phyloP scores from a whole-genome alignment of 1,284 basidiomycete species.

The Heterobasidion parviporum region DNA sequence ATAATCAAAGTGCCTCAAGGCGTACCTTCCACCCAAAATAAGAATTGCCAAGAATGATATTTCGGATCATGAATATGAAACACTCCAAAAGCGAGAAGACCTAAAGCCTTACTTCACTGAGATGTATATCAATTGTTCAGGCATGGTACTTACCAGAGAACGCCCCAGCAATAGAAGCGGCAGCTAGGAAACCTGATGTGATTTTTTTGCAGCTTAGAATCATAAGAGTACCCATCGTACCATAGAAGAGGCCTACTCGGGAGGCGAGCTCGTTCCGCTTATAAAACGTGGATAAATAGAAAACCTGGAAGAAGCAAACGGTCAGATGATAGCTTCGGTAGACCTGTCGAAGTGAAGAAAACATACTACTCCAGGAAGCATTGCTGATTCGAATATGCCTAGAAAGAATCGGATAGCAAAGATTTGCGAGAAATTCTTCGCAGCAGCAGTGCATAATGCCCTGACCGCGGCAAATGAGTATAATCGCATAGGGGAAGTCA shows the following conservation, averaged over 20 bases:
- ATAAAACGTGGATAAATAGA: slow-evolving; percentile 2
- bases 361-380: slow-evolving; percentile 26
- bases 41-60: slow-evolving; percentile 1
- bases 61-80: neutral
- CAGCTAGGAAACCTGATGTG: neutral
- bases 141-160: slow-evolving; percentile 1
- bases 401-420: slow-evolving; percentile 39
- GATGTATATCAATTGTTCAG: too few species aligned
- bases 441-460: slow-evolving; percentile 1
- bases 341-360: neutral
- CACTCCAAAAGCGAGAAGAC: slow-evolving; percentile 1
- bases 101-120: neutral
- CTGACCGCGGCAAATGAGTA: neutral
- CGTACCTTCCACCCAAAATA: slow-evolving; percentile 2
- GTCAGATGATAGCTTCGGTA: neutral
- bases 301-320: neutral
- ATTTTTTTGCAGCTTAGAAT: neutral
- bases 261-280: slow-evolving; percentile 3
- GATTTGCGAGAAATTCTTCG: slow-evolving; percentile 22
- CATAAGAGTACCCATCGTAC: neutral
- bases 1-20: too few species aligned
- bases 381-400: slow-evolving; percentile 37
- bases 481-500: too few species aligned
- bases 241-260: slow-evolving; percentile 1
- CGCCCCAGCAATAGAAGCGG: slow-evolving; percentile 1